A percentile compares a stretch with the other conserved stretches of the same genome.
Evolutionary conservation across 202 grass and related monocot genomes (phyloP).

Genomic region (Zoysia matrella): DNA sequence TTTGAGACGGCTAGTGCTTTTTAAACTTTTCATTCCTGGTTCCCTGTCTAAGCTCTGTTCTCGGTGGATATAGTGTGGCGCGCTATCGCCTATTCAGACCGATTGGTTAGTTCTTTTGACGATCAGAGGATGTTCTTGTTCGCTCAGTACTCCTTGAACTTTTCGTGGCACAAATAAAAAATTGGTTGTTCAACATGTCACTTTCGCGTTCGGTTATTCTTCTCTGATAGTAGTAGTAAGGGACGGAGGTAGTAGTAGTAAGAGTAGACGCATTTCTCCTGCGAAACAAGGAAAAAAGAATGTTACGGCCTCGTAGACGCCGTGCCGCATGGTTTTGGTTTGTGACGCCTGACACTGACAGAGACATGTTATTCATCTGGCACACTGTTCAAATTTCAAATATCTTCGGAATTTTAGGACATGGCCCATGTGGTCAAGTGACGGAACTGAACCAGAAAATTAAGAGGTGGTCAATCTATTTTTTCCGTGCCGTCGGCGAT

Average conservation of each 20-base stretch:
- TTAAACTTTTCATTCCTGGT: too few relatives aligned
- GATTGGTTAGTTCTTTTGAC: too few relatives aligned
- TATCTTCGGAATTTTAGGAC: background rate
- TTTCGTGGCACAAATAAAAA: background rate
- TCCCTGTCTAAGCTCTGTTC: too few relatives aligned
- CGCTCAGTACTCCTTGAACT: background rate
- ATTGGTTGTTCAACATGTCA: too few relatives aligned
- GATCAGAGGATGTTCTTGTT: background rate
- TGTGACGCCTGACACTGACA: background rate
- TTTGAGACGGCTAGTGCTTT: too few relatives aligned
- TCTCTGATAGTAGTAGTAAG: background rate
- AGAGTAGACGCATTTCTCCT: background rate
- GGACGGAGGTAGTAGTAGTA: too few relatives aligned
- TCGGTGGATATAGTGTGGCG: too few relatives aligned
- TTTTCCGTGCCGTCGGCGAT: too few relatives aligned
- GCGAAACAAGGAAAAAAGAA: slow-evolving; percentile 41
- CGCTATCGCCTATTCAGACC: too few relatives aligned
- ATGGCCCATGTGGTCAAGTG: slow-evolving; percentile 43
- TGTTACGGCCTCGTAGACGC: slow-evolving; percentile 35
- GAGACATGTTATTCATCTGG: slow-evolving; percentile 4
- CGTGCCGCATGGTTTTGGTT: slow-evolving; percentile 35
- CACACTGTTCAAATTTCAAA: slow-evolving; percentile 42
- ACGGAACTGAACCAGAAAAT: too few relatives aligned
- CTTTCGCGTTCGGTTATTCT: background rate
- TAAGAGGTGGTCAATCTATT: too few relatives aligned